A percentile compares a stretch with the other conserved stretches of the same genome.
These are phyloP conservation scores for Aspergillus affinis DNA, from an alignment of 495 filamentous ascomycete species.

Conservation along the genomic window DNA sequence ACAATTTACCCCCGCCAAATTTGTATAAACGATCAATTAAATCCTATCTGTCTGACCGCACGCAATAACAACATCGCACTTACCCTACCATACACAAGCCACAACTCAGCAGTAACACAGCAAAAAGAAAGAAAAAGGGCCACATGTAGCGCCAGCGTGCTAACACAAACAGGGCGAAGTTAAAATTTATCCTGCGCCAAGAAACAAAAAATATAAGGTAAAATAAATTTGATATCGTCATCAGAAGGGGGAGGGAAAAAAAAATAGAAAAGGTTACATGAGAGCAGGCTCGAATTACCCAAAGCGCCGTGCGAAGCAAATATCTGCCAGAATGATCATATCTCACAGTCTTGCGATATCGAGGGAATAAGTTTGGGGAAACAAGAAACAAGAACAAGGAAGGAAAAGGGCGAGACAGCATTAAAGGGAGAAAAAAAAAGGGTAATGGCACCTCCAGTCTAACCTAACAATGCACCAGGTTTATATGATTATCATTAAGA, in stretches of 20 bases:
- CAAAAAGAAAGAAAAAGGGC: background rate
- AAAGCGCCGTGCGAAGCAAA: background rate
- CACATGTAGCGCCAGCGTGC: background rate
- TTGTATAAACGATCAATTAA: background rate
- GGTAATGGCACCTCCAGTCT: slow-evolving; percentile 15
- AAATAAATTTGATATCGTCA: background rate
- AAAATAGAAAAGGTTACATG: background rate
- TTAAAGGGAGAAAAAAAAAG: background rate
- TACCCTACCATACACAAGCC: background rate
- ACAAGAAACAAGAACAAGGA: slow-evolving; percentile 3
- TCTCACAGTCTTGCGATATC: background rate
- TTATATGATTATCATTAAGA: slow-evolving; percentile 49
- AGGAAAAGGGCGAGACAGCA: background rate
- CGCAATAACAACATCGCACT: background rate
- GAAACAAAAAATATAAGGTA: background rate
- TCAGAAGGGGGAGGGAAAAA: background rate
- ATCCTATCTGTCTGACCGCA: background rate
- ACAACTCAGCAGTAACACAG: background rate
- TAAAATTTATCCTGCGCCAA: background rate
- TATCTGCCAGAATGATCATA: background rate
- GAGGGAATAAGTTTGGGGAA: slow-evolving; percentile 1
- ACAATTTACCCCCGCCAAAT: no score
- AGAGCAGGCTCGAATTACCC: background rate
- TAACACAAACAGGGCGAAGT: background rate
- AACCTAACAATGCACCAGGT: slow-evolving; percentile 41